phyloP scores from a whole-genome alignment of 1,139 yeast species.

The Saccharomyces hybrid region DNA sequence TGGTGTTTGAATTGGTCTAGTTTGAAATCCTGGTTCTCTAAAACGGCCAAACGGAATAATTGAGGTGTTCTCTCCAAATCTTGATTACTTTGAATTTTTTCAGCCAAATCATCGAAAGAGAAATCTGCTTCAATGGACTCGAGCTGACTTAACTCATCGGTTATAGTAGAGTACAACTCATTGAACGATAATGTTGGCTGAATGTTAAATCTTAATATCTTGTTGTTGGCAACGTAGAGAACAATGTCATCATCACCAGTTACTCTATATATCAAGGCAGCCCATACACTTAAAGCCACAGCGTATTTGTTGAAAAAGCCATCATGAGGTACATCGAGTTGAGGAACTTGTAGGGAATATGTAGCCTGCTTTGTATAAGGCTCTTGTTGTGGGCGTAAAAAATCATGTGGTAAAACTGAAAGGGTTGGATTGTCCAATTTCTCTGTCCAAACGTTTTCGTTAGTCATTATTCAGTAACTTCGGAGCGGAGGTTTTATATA shows the following conservation, averaged over 20 bases:
- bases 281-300: slow-evolving; percentile 60
- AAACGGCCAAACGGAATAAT: slow-evolving; percentile 39
- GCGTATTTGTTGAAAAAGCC: slow-evolving; percentile 37
- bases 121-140: slow-evolving; percentile 35
- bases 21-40: slow-evolving; percentile 12
- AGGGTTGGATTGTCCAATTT: slow-evolving; percentile 74
- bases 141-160: slow-evolving; percentile 32
- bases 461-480: neutral
- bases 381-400: slow-evolving; percentile 67
- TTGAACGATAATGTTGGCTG: slow-evolving; percentile 46
- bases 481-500: neutral
- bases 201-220: slow-evolving; percentile 54
- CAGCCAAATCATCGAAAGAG: slow-evolving; percentile 53
- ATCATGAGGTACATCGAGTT: slow-evolving; percentile 22
- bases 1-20: slow-evolving; percentile 25
- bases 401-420: slow-evolving; percentile 84
- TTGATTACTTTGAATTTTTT: slow-evolving; percentile 42
- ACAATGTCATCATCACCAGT: slow-evolving; percentile 94
- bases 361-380: slow-evolving; percentile 57
- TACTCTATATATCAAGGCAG: slow-evolving; percentile 64
- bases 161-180: slow-evolving; percentile 35
- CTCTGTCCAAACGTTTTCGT: slow-evolving; percentile 50
- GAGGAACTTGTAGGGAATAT: slow-evolving; percentile 38
- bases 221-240: slow-evolving; percentile 58
- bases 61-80: slow-evolving; percentile 55